Evolutionary conservation across 129 eudicot species (phyloP), one percentile per base, ranked within the genome.

Genomic region (Pseudognaphalium luteoalbum): DNA sequence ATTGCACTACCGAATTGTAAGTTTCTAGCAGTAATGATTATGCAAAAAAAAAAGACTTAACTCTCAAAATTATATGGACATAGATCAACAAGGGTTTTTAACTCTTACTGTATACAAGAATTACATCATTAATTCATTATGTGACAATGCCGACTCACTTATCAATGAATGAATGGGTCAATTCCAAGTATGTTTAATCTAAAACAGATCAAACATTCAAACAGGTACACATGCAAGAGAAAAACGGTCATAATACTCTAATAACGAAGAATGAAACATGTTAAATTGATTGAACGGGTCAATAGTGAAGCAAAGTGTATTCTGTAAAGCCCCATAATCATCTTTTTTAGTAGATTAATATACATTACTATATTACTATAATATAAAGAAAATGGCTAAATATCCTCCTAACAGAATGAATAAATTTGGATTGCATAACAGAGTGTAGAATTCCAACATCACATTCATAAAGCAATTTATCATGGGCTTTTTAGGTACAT

Each of bases 401-500:
- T 58, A 28, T 64, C 65, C 28, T 76, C 7, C 15, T 7, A 74
- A 30, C 34, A 47, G 34, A 67, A 66, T 28, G 33, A 37, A 58
- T n/a, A 30, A 28, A 59, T 70, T 78, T 16, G 47, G 37, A 70
- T 69, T 42, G 70, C 71, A 70, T 78, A 78, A 44, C 68, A 28
- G 21, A 28, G 21, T 67, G 47, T 68, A 57, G 5, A 58, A 30
- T 44, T 42, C 63, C 60, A 42, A 29, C 11, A 28, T 68, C 70
- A 39, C 65, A 19, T 39, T 66, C 32, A 62, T 29, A 47, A 64
- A 39, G 57, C 34, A 39, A 64, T 37, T 71, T 51, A 71, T 57
- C 35, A 72, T 8, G 50, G 19, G 33, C 58, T n/a, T 71, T 71
- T 30, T 8, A 4, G 58, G 54, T 72, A 72, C 76, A 72, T 32